phyloP scores from a whole-genome alignment of 176 grass and related monocot genomes.

The Secale cereale region DNA sequence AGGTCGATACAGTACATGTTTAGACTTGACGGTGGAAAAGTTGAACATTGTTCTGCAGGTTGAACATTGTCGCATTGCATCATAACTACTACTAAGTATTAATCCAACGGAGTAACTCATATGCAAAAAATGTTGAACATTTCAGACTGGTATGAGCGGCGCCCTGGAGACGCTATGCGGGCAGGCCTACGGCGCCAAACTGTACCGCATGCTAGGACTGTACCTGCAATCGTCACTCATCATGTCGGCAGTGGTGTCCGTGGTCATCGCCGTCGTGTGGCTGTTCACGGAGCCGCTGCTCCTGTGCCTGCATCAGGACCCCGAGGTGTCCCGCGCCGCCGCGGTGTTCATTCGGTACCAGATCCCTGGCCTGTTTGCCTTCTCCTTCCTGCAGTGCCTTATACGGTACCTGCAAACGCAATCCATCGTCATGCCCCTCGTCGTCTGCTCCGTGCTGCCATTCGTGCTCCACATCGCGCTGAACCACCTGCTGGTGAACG shows the following conservation, averaged over 20 bases:
- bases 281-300: slow-evolving; percentile 62
- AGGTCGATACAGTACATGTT: no score
- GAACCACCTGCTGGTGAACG: slow-evolving; percentile 50
- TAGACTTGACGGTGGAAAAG: no score
- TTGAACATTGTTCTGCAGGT: no score
- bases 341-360: slow-evolving; percentile 49
- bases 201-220: slow-evolving; percentile 66
- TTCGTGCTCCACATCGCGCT: slow-evolving; percentile 55
- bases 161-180: slow-evolving; percentile 91
- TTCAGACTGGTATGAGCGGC: slow-evolving; percentile 75
- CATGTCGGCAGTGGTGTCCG: slow-evolving; percentile 40
- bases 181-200: slow-evolving; percentile 63
- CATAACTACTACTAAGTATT: no score
- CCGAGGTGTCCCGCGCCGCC: slow-evolving; percentile 52
- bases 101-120: neutral
- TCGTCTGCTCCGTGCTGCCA: slow-evolving; percentile 57
- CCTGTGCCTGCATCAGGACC: slow-evolving; percentile 56
- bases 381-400: slow-evolving; percentile 58
- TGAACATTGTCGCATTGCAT: no score
- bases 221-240: slow-evolving; percentile 79
- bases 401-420: slow-evolving; percentile 87
- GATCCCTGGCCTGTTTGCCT: slow-evolving; percentile 69
- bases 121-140: neutral
- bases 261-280: slow-evolving; percentile 65
- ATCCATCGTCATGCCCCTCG: slow-evolving; percentile 53